These are phyloP conservation scores for Fragaria nilgerrensis DNA, from an alignment of 306 rosid species.

Conservation along the genomic window DNA sequence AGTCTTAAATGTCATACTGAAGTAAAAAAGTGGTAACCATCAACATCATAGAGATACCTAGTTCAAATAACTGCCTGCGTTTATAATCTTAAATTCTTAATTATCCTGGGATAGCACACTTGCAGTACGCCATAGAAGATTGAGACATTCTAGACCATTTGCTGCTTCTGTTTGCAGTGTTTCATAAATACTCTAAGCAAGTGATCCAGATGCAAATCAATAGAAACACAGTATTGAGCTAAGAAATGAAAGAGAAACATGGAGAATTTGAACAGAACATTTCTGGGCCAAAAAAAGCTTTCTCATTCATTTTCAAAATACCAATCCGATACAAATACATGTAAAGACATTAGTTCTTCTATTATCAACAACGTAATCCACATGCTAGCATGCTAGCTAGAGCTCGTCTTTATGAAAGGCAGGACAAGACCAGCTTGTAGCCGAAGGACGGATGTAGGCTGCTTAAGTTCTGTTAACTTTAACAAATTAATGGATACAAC, in stretches of 20 bases:
- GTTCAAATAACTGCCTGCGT: background rate
- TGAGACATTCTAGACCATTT: background rate
- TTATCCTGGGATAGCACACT: background rate
- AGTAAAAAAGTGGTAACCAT: background rate
- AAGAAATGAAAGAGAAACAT: background rate
- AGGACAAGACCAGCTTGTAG: background rate
- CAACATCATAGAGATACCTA: no score
- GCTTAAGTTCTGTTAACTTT: background rate
- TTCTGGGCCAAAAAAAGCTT: background rate
- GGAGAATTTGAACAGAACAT: background rate
- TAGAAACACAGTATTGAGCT: background rate
- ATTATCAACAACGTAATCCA: background rate
- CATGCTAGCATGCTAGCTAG: background rate
- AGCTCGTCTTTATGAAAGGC: background rate
- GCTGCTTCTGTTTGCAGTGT: background rate
- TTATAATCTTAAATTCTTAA: background rate
- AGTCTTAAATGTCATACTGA: background rate
- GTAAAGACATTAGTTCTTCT: background rate
- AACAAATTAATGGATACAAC: background rate
- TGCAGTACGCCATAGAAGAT: background rate
- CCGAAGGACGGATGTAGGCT: background rate
- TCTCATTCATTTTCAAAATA: background rate
- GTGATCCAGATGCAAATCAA: background rate
- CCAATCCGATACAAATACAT: background rate
- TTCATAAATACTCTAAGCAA: background rate